Base-by-base conservation (phyloP, 331 rosid genomes). In the Acacia pycnantha region DNA sequence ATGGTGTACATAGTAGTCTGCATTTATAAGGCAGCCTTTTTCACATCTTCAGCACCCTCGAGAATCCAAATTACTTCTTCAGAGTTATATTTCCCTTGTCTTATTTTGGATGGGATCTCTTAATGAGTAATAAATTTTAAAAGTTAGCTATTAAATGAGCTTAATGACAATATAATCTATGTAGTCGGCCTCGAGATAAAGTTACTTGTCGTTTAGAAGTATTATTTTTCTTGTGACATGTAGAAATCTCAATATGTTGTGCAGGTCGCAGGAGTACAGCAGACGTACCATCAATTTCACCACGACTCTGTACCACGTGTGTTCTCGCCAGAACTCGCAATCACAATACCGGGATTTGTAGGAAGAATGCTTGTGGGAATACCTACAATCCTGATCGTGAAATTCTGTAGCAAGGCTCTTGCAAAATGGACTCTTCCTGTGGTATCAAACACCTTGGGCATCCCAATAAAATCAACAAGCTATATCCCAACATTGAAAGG, bases 281-380 rank as follows among this genome's bases (percentile, higher is more conserved):
- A 92, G 89, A 92, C 98, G 56, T 96, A 90, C 76, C 87, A 90
- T 80, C 99, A 94, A 90, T 96, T 92, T 88, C 99, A 96, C 89
- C 98, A 92, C 48, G 93, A 62, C 70, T 76, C 54, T 0, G 94
- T 92, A 79, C 91, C 94, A 0, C 92, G 88, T 8, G 37, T 94
- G 83, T 96, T 94, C 84, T 87, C 94, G 5, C 67, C 93, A 19
- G 87, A 89, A 8, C 82, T 94, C 13, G 78, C 41, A 27, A 72
- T 72, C 33, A 79, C 95, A 5, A 8, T 82, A 83, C 84, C 83
- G 16, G 82, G 67, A 53, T 96, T 92, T 82, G 11, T 81, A 37
- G 97, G 98, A 84, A 92, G 99, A 83, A 77, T 94, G 90, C 81
- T 91, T 0, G 58, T 96, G 64, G 99, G 99, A 41, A 90, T 96